Conservation (phyloP, 768 basidiomycete species). For the Trametes punicea region DNA sequence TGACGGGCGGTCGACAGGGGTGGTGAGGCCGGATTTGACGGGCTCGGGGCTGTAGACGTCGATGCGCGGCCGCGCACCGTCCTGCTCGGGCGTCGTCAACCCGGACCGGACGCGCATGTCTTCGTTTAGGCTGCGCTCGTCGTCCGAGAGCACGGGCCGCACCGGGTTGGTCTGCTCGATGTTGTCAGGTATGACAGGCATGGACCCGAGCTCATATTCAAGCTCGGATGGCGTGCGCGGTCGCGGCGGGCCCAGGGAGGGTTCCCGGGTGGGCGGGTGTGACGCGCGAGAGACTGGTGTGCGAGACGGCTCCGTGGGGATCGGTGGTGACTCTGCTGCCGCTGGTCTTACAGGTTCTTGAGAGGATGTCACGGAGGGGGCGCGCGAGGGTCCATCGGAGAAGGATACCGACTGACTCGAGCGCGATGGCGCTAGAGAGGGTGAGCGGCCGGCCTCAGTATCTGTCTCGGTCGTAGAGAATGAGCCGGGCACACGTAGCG, state of each 20-base stretch:
- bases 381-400: background rate
- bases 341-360: slow-evolving; percentile 7
- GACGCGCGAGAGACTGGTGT: background rate
- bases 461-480: slow-evolving; percentile 25
- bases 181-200: slow-evolving; percentile 24
- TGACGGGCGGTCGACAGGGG: slow-evolving; percentile 21
- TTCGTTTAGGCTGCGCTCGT: slow-evolving; percentile 17
- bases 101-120: slow-evolving; percentile 7
- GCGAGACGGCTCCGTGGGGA: background rate
- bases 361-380: slow-evolving; percentile 16
- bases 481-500: slow-evolving; percentile 25
- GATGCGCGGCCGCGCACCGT: slow-evolving; percentile 15
- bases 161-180: slow-evolving; percentile 4
- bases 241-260: background rate
- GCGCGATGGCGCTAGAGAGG: background rate
- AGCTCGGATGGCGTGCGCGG: slow-evolving; percentile 27
- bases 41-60: slow-evolving; percentile 15
- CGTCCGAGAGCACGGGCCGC: slow-evolving; percentile 8
- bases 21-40: slow-evolving; percentile 15
- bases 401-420: slow-evolving; percentile 1
- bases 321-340: background rate
- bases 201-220: slow-evolving; percentile 24
- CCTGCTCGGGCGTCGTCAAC: slow-evolving; percentile 23
- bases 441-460: slow-evolving; percentile 7
- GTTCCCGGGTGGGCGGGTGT: background rate